Evolutionary conservation across 2,329 filamentous ascomycete genomes (phyloP).

Genomic region (Fusarium odoratissimum): DNA sequence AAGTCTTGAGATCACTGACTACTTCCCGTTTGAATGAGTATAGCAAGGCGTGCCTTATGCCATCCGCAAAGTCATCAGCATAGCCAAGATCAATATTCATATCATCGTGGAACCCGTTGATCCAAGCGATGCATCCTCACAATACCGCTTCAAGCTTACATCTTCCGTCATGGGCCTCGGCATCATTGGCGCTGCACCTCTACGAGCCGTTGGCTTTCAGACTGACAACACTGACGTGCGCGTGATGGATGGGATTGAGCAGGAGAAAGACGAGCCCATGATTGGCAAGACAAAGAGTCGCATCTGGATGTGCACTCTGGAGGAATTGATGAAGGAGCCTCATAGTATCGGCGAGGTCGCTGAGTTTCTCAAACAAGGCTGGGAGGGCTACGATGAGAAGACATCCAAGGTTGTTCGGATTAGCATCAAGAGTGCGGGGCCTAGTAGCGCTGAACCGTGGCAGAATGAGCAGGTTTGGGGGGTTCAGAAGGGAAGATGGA

Average conservation of each 20-base stretch:
- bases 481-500: background rate
- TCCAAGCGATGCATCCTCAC: background rate
- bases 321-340: background rate
- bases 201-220: background rate
- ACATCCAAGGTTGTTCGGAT: background rate
- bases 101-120: background rate
- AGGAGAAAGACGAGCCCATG: background rate
- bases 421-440: background rate
- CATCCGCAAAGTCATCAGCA: background rate
- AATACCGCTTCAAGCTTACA: background rate
- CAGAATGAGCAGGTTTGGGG: slow-evolving; percentile 1
- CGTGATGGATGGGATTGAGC: background rate
- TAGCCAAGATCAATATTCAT: background rate
- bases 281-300: background rate
- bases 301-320: background rate
- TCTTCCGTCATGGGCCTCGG: background rate
- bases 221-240: background rate
- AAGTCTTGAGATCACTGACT: rapidly evolving
- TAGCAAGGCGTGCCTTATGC: background rate
- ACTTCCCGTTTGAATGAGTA: rapidly evolving
- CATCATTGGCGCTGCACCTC: background rate
- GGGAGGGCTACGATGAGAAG: background rate
- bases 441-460: background rate
- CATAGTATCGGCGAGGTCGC: background rate
- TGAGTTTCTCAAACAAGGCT: background rate